These are phyloP conservation scores for Cytospora leucostoma DNA, from an alignment of 2,329 filamentous ascomycete species.

Conservation along the genomic window DNA sequence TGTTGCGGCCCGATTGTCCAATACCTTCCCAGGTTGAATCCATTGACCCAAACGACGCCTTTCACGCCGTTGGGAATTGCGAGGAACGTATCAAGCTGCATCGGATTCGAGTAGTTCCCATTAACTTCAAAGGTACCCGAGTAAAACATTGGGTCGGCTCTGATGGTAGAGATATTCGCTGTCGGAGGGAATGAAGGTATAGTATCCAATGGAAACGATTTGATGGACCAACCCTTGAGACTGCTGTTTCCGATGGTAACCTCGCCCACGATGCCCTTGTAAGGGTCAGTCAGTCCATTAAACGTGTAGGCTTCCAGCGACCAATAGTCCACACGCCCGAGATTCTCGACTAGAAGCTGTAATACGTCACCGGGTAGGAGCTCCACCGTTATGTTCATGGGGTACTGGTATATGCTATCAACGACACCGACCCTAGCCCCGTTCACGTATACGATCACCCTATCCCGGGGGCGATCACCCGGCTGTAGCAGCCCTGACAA, in stretches of 20 bases:
- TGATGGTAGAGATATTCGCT: neutral
- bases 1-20: slow-evolving; percentile 24
- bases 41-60: slow-evolving; percentile 25
- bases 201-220: slow-evolving; percentile 9
- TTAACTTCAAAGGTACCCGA: slow-evolving; percentile 12
- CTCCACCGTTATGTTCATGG: slow-evolving; percentile 40
- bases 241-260: slow-evolving; percentile 41
- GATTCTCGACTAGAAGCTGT: slow-evolving; percentile 50
- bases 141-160: slow-evolving; percentile 14
- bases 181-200: neutral
- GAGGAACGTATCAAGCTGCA: slow-evolving; percentile 25
- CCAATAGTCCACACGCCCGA: slow-evolving; percentile 50
- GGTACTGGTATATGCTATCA: slow-evolving; percentile 44
- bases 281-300: slow-evolving; percentile 44
- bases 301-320: slow-evolving; percentile 29
- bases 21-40: slow-evolving; percentile 24
- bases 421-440: slow-evolving; percentile 44
- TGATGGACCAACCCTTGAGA: slow-evolving; percentile 13
- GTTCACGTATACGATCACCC: slow-evolving; percentile 52
- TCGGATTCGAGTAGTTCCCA: slow-evolving; percentile 8
- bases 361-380: slow-evolving; percentile 44
- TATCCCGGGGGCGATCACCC: slow-evolving; percentile 48
- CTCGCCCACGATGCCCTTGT: slow-evolving; percentile 48
- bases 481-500: slow-evolving; percentile 40
- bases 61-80: slow-evolving; percentile 22